Evolutionary conservation across 2,329 filamentous ascomycete species (phyloP).

Genomic region (Malbranchea cinnamomea): DNA sequence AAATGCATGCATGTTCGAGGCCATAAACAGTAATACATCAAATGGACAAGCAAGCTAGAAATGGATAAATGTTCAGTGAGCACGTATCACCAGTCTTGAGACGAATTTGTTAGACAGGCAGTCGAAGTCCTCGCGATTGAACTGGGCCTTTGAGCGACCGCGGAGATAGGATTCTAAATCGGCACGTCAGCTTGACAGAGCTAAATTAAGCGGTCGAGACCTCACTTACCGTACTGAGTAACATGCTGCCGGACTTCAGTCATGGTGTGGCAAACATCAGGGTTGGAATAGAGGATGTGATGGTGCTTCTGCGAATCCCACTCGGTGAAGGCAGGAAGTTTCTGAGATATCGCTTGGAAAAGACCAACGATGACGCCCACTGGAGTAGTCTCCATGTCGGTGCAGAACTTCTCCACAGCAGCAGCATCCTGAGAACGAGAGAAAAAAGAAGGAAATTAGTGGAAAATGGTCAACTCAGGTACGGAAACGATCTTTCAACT

Average conservation of each 20-base stretch:
- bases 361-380: constrained; percentile 93
- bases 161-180: constrained; percentile 68
- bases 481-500: too few relatives aligned
- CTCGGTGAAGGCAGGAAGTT: constrained; percentile 79
- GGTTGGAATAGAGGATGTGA: constrained; percentile 78
- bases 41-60: constrained; percentile 8
- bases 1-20: constrained; percentile 6
- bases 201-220: background rate
- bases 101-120: constrained; percentile 94
- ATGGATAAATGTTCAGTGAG: constrained; percentile 47
- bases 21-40: constrained; percentile 13
- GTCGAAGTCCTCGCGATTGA: constrained; percentile 86
- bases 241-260: constrained; percentile 89
- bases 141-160: constrained; percentile 62
- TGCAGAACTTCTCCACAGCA: constrained; percentile 86
- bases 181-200: background rate
- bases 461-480: too few relatives aligned
- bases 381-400: constrained; percentile 89
- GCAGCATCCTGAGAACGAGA: constrained; percentile 42
- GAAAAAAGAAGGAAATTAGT: background rate
- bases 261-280: constrained; percentile 86
- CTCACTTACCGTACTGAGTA: constrained; percentile 70
- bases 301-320: constrained; percentile 91
- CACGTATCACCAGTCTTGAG: constrained; percentile 88
- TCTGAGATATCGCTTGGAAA: constrained; percentile 96